Conservation (phyloP, 1,139 yeast genomes). For the Geotrichum citri-aurantii region DNA sequence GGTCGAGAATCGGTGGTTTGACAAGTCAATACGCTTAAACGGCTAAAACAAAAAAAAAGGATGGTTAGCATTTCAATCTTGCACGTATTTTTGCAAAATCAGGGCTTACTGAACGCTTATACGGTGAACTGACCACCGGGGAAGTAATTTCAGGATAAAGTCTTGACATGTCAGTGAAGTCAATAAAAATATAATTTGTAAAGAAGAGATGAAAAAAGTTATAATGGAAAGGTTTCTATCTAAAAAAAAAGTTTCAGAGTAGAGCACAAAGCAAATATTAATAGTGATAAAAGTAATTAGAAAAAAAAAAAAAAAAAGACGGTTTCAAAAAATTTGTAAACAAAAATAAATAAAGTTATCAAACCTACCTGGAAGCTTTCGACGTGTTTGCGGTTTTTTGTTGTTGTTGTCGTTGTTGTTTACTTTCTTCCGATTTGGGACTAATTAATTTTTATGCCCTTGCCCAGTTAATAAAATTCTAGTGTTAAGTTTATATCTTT, state of each 20-base stretch:
- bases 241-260: background rate
- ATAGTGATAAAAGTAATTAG: background rate
- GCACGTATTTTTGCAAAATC: too few species aligned
- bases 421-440: background rate
- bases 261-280: background rate
- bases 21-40: conserved; percentile 11
- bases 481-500: background rate
- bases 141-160: conserved; percentile 6
- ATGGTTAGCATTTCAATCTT: too few species aligned
- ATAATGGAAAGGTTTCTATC: background rate
- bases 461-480: background rate
- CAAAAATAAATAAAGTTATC: background rate
- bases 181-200: background rate
- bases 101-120: conserved; percentile 12
- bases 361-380: background rate
- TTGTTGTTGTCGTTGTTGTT: too few species aligned
- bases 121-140: conserved; percentile 6
- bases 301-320: background rate
- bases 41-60: conserved; percentile 6
- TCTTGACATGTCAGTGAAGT: background rate
- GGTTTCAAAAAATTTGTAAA: too few species aligned
- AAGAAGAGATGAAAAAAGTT: too few species aligned
- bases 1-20: conserved; percentile 8
- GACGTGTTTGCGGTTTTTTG: background rate
- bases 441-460: background rate